These are phyloP conservation scores for Lecanicillium sp. DNA, from an alignment of 2,329 filamentous ascomycete genomes.

Conservation along the genomic window DNA sequence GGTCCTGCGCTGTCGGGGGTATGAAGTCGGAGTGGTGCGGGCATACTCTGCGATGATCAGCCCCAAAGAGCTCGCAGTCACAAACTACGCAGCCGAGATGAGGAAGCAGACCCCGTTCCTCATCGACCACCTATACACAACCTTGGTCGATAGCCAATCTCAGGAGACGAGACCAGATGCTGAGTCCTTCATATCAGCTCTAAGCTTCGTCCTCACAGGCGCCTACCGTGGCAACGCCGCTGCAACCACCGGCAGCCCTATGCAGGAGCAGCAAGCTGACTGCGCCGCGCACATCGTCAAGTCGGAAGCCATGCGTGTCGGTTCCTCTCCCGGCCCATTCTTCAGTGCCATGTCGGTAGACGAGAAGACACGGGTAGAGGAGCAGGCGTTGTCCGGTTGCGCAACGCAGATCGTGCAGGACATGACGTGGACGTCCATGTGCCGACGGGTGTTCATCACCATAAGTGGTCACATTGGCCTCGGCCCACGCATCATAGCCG, in stretches of 20 bases:
- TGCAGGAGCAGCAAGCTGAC: conserved; percentile 1
- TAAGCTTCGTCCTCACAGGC: conserved; percentile 10
- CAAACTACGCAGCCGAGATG: neutral
- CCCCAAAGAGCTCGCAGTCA: conserved; percentile 12
- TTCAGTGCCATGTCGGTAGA: neutral
- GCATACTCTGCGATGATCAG: conserved; percentile 4
- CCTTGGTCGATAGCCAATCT: neutral
- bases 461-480: conserved; percentile 5
- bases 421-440: conserved; percentile 16
- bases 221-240: neutral
- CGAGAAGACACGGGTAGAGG: neutral
- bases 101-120: conserved; percentile 9
- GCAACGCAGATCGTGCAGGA: conserved; percentile 12
- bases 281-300: conserved; percentile 10
- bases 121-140: conserved; percentile 6
- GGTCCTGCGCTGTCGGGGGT: neutral
- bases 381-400: neutral
- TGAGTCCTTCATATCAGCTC: conserved; percentile 1
- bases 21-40: neutral
- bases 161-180: neutral
- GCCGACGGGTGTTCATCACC: conserved; percentile 9
- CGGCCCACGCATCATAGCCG: conserved; percentile 6
- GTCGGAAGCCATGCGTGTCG: neutral
- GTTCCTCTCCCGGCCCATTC: neutral
- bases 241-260: neutral